These are phyloP conservation scores for Penicillium expansum DNA, from an alignment of 2,329 filamentous ascomycete species.

Conservation along the genomic window DNA sequence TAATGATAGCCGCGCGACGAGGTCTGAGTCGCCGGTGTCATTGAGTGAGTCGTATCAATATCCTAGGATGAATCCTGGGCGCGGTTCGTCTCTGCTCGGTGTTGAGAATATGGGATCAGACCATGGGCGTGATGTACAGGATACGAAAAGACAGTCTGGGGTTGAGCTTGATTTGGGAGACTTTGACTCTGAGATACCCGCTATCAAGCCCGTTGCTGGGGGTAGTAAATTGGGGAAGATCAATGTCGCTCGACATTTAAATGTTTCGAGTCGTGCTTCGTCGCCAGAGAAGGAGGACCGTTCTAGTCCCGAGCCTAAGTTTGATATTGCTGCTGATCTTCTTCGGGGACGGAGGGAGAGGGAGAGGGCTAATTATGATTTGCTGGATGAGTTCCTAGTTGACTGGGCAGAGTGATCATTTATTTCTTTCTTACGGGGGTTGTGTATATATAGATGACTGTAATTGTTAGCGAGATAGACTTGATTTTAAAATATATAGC, in stretches of 20 bases:
- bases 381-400: conserved; percentile 9
- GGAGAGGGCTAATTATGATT: neutral
- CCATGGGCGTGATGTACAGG: neutral
- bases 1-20: neutral
- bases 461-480: neutral
- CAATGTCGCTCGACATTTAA: neutral
- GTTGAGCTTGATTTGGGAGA: neutral
- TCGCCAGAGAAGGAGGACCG: neutral
- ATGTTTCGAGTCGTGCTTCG: neutral
- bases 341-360: conserved; percentile 4
- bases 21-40: neutral
- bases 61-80: neutral
- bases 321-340: conserved; percentile 11
- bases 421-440: too few species aligned
- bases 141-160: neutral
- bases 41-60: neutral
- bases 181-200: neutral
- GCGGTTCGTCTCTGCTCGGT: neutral
- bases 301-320: neutral
- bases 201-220: neutral
- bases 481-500: neutral
- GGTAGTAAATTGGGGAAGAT: too few species aligned
- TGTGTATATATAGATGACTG: neutral
- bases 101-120: neutral
- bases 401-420: conserved; percentile 1